These are phyloP conservation scores for Daldinia bambusicola DNA, from an alignment of 495 filamentous ascomycete genomes.

Conservation along the genomic window DNA sequence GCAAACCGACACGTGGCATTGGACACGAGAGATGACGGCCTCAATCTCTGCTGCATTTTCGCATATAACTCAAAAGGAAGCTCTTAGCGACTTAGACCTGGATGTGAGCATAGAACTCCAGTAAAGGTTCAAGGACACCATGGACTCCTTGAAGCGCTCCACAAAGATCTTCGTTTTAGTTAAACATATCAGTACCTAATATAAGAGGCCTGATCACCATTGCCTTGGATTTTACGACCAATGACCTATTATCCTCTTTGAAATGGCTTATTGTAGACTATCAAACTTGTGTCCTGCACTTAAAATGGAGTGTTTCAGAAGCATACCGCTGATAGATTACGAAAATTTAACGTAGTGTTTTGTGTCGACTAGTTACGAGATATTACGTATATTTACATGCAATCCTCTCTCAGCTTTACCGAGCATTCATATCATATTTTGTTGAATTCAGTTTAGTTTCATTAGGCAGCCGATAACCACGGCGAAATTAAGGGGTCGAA, in stretches of 20 bases:
- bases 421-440: background rate
- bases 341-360: background rate
- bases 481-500: background rate
- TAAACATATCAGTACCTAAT: constrained; percentile 28
- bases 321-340: background rate
- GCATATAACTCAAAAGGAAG: constrained; percentile 11
- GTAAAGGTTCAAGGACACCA: constrained; percentile 49
- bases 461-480: background rate
- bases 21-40: constrained; percentile 47
- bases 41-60: constrained; percentile 29
- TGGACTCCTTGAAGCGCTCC: constrained; percentile 43
- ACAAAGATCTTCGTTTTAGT: too few species aligned
- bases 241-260: constrained; percentile 3
- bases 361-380: too few species aligned
- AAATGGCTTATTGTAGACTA: background rate
- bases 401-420: background rate
- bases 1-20: constrained; percentile 47
- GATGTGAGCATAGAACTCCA: constrained; percentile 49
- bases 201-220: constrained; percentile 30
- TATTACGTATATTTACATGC: too few species aligned
- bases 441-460: background rate
- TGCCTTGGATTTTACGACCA: constrained; percentile 13
- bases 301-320: too few species aligned
- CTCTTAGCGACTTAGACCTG: constrained; percentile 42
- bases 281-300: background rate